Percentiles rank a stretch among this genome's conserved stretches.
phyloP scores from a whole-genome alignment of 768 basidiomycete species.

The Lentinula boryana region DNA sequence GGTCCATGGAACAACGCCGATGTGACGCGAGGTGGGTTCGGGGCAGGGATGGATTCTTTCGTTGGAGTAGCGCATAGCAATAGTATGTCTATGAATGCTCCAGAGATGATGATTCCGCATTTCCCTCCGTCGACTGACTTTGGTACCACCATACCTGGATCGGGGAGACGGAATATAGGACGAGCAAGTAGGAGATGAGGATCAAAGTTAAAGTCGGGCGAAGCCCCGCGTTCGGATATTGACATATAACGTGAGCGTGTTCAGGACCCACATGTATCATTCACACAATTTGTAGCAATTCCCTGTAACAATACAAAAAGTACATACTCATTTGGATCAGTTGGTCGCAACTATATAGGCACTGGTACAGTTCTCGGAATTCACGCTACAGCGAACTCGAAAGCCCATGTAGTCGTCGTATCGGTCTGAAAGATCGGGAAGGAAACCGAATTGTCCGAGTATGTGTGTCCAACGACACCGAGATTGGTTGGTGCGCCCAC shows the following conservation, averaged over 20 bases:
- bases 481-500: slow-evolving; percentile 12
- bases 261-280: neutral
- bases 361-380: neutral
- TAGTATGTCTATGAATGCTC: neutral
- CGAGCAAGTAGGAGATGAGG: neutral
- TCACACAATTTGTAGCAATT: neutral
- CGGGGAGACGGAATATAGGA: neutral
- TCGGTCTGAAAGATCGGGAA: slow-evolving; percentile 17
- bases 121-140: neutral
- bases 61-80: neutral
- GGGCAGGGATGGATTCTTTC: slow-evolving; percentile 3
- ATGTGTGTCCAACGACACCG: slow-evolving; percentile 13
- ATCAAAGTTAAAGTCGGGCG: neutral
- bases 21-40: neutral
- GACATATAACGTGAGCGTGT: neutral
- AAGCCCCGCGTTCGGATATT: neutral
- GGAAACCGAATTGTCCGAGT: slow-evolving; percentile 13
- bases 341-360: neutral
- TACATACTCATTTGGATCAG: neutral
- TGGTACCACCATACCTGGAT: neutral
- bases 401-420: slow-evolving; percentile 17
- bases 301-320: neutral
- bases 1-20: slow-evolving; percentile 4
- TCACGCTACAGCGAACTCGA: slow-evolving; percentile 11
- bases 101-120: neutral